phyloP scores from a whole-genome alignment of 176 grass and related monocot species.

The Tillandsia fasciculata region DNA sequence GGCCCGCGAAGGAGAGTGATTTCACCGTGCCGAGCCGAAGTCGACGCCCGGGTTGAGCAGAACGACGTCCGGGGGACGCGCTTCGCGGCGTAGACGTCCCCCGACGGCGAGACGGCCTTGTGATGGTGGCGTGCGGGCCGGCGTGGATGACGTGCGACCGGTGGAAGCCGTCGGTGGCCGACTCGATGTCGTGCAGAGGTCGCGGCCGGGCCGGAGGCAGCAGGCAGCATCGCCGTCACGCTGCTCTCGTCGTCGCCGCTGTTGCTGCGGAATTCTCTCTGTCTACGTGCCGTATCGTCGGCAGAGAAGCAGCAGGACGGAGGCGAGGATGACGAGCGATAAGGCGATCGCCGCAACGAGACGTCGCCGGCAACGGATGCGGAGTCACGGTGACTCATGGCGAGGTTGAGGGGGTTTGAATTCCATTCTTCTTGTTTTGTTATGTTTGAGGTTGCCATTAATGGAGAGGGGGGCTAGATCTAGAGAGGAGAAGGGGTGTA shows the following conservation, averaged over 20 bases:
- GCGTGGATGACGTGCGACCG: slow-evolving; percentile 32
- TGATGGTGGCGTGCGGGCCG: slow-evolving; percentile 39
- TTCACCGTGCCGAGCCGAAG: slow-evolving; percentile 40
- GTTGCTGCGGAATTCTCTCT: background rate
- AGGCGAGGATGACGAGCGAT: slow-evolving; percentile 22
- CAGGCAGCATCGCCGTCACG: slow-evolving; percentile 14
- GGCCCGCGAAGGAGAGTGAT: slow-evolving; percentile 37
- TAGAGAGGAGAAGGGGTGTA: background rate
- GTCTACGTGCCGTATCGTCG: slow-evolving; percentile 9
- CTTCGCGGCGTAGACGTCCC: slow-evolving; percentile 35
- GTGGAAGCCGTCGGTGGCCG: slow-evolving; percentile 69
- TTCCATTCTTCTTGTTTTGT: background rate
- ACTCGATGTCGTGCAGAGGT: slow-evolving; percentile 41
- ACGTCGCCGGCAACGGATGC: slow-evolving; percentile 25
- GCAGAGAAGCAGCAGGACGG: slow-evolving; percentile 37
- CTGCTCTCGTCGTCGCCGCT: background rate
- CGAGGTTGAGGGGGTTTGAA: background rate
- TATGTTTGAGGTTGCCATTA: background rate
- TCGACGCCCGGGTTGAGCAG: slow-evolving; percentile 46
- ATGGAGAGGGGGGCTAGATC: background rate
- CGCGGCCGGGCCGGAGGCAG: slow-evolving; percentile 20
- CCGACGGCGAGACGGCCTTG: slow-evolving; percentile 20
- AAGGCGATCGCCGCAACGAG: slow-evolving; percentile 11
- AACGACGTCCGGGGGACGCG: slow-evolving; percentile 51
- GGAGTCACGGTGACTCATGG: slow-evolving; percentile 11